Percentiles rank a stretch among this genome's conserved stretches.
phyloP scores from a whole-genome alignment of 345 rosid species.

The Rhizophora mangle region DNA sequence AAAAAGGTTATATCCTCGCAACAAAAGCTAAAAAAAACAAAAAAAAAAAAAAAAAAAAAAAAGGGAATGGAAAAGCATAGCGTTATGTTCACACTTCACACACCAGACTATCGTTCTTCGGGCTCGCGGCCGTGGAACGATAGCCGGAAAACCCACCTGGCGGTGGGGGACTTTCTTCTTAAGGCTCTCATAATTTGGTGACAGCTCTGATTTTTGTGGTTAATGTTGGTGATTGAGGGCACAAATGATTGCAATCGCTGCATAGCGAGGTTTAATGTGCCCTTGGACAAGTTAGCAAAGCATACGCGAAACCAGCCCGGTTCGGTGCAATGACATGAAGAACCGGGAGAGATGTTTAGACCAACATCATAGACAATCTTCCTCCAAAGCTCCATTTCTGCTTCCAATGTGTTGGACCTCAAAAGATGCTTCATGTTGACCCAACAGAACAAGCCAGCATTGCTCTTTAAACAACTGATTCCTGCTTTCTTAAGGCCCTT shows the following conservation, averaged over 20 bases:
- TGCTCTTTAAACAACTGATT: constrained; percentile 54
- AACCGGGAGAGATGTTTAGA: constrained; percentile 74
- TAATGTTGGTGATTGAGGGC: constrained; percentile 26
- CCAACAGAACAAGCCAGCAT: constrained; percentile 80
- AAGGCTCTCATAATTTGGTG: constrained; percentile 47
- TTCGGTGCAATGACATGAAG: constrained; percentile 73
- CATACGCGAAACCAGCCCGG: constrained; percentile 90
- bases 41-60: not conserved
- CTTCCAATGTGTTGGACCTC: constrained; percentile 65
- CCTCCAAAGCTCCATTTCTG: constrained; percentile 76
- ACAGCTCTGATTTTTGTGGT: constrained; percentile 30
- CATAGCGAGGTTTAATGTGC: constrained; percentile 55
- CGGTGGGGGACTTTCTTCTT: constrained; percentile 47
- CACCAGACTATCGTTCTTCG: constrained; percentile 58
- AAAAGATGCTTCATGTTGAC: constrained; percentile 75
- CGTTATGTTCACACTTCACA: constrained; percentile 15
- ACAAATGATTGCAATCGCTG: constrained; percentile 56
- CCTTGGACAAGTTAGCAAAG: constrained; percentile 77
- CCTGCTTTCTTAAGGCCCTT: constrained; percentile 65
- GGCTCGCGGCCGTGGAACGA: constrained; percentile 58
- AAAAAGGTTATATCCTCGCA: not conserved
- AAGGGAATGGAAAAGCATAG: not conserved
- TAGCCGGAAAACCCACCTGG: constrained; percentile 77
- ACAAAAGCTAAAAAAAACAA: constrained; percentile 20
- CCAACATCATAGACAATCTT: constrained; percentile 72